A percentile compares a stretch with the other conserved stretches of the same genome.
These are phyloP conservation scores for Nitzschia inconspicua DNA, from an alignment of 108 stramenopile species.

Conservation along the genomic window DNA sequence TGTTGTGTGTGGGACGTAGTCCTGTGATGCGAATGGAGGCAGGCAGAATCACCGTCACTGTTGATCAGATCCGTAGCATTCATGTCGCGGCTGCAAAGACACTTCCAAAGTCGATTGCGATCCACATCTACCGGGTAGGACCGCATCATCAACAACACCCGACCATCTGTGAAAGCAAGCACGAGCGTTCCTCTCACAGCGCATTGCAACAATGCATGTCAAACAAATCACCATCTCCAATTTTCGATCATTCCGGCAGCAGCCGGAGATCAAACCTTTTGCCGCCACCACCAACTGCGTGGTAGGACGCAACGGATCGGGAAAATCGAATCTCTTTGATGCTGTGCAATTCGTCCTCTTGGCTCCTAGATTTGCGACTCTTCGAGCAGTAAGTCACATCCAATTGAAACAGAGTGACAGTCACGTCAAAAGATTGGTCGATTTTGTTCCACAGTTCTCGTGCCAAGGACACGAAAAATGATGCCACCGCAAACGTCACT, in stretches of 20 bases:
- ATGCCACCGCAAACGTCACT: not conserved
- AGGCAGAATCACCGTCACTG: too few relatives aligned
- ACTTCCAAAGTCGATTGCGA: too few relatives aligned
- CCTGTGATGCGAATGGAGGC: too few relatives aligned
- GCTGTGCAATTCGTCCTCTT: slow-evolving; percentile 96
- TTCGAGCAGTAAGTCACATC: slow-evolving; percentile 81
- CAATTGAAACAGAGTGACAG: too few relatives aligned
- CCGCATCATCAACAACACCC: too few relatives aligned
- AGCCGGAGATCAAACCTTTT: slow-evolving; percentile 94
- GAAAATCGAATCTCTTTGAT: slow-evolving; percentile 97
- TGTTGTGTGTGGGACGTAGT: too few relatives aligned
- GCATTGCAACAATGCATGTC: slow-evolving; percentile 89
- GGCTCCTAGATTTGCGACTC: slow-evolving; percentile 85
- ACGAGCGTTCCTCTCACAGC: too few relatives aligned
- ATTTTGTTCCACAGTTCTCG: not conserved
- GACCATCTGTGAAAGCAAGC: too few relatives aligned
- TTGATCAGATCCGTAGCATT: too few relatives aligned
- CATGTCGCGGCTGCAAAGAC: too few relatives aligned
- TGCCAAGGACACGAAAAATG: not conserved
- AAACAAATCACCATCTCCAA: slow-evolving; percentile 96
- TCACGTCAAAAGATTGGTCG: too few relatives aligned
- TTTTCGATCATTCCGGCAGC: slow-evolving; percentile 93
- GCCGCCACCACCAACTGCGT: slow-evolving; percentile 93
- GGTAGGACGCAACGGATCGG: slow-evolving; percentile 94
- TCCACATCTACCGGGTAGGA: too few relatives aligned